Base-by-base conservation (phyloP, 2,329 filamentous ascomycete species). In the Huntiella abstrusa region DNA sequence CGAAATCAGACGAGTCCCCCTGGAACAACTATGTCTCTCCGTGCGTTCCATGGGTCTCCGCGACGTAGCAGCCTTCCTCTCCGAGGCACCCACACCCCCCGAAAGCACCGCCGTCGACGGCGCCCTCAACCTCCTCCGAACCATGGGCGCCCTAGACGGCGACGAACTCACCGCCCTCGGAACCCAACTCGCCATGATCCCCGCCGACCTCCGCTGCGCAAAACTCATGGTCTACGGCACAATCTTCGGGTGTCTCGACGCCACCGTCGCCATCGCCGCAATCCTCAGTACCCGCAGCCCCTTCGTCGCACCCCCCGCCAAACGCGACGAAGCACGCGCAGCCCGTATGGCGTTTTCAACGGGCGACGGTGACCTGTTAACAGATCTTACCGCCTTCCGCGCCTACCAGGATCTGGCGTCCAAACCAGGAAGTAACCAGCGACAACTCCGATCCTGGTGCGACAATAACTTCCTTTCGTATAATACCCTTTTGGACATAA, bases 171-270 rank as follows among this genome's bases (percentile, higher is more conserved):
- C 91, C 0, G 86, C 87, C 3, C 76, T 98, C 41, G 91, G 91
- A 35, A 78, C 82, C 45, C 91, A 96, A 63, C 69, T 98, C n/a
- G 82, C 87, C 13, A 84, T 92, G 75, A 86, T 98, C 43, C 91
- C 91, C 1, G 84, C 88, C 0, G 91, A 98, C 57, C 69, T 98
- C 41, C 77, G 88, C 22, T 92, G 86, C 59, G 85, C 83, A 40
- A 98, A 98, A 62, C 70, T 98, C 33, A 85, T 98, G 71, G 83
- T 98, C 3, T 94, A 92, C 57, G 91, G 91, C 4, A 81, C 85
- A 12, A 86, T 92, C 49, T 96, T 98, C 56, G 83, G 83, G 33
- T 96, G 88, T 56, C 70, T 96, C 5, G 85, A 94, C 55, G 77
- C 88, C 45, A 86, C 81, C 53, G 71, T 96, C 47, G 86, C 82